phyloP scores from a whole-genome alignment of 805 yeast genomes.

The Candida ortonii region DNA sequence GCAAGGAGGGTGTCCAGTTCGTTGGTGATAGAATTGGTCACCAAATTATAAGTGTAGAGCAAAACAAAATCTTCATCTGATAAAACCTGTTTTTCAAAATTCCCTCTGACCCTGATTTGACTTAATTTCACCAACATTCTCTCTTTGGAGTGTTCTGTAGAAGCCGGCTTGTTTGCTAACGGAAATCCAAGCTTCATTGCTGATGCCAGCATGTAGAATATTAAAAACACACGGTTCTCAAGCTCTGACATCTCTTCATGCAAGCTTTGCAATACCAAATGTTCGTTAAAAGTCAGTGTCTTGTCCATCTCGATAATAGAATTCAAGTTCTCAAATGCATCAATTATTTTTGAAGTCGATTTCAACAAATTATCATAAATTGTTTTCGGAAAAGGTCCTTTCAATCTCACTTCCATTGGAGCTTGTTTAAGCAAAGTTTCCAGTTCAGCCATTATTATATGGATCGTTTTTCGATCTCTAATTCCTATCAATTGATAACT shows the following conservation, averaged over 20 bases:
- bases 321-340: constrained; percentile 71
- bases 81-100: constrained; percentile 33
- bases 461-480: constrained; percentile 41
- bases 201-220: constrained; percentile 76
- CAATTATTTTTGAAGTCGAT: constrained; percentile 63
- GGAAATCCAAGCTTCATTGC: constrained; percentile 76
- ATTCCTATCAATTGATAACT: constrained; percentile 39
- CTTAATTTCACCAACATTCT: constrained; percentile 63
- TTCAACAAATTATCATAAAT: constrained; percentile 50
- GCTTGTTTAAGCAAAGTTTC: constrained; percentile 64
- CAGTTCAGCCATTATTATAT: constrained; percentile 56
- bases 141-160: constrained; percentile 71
- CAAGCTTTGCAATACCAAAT: constrained; percentile 52
- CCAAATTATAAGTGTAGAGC: constrained; percentile 71
- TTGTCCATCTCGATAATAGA: constrained; percentile 66
- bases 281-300: constrained; percentile 49
- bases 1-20: constrained; percentile 59
- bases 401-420: constrained; percentile 69
- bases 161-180: constrained; percentile 71
- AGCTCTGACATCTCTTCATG: constrained; percentile 62
- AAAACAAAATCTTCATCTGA: constrained; percentile 73
- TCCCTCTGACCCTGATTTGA: constrained; percentile 45
- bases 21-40: constrained; percentile 61
- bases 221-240: constrained; percentile 67
- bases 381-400: constrained; percentile 64